A percentile compares a stretch with the other conserved stretches of the same genome.
Evolutionary conservation across 129 eudicot species (phyloP).

Genomic region (Saposhnikovia divaricata): DNA sequence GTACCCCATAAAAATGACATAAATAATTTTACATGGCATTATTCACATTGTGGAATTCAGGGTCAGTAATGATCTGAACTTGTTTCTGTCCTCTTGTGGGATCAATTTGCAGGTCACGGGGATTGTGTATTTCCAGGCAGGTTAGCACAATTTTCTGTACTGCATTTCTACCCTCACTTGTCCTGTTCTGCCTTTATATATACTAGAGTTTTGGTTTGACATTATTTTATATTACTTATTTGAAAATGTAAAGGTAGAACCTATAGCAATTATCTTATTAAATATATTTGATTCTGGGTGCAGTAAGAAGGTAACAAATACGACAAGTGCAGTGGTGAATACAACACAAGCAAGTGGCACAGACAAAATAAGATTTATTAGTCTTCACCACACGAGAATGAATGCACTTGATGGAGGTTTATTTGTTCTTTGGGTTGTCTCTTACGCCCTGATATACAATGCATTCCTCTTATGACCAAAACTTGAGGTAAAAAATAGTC

Average conservation of each 20-base stretch:
- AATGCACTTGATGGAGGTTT: constrained; percentile 17
- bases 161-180: constrained; percentile 27
- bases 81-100: constrained; percentile 23
- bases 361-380: constrained; percentile 25
- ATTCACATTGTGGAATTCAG: constrained; percentile 16
- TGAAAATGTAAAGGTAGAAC: neutral
- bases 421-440: constrained; percentile 24
- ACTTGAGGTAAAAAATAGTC: constrained; percentile 24
- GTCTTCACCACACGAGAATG: constrained; percentile 12
- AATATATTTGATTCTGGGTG: constrained; percentile 17
- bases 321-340: constrained; percentile 49
- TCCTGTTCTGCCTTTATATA: constrained; percentile 36
- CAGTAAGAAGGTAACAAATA: constrained; percentile 66
- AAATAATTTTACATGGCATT: neutral
- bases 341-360: constrained; percentile 51
- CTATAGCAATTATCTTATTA: neutral
- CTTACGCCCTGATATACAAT: constrained; percentile 20
- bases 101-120: constrained; percentile 87
- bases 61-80: constrained; percentile 23
- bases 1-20: neutral
- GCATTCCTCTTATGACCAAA: constrained; percentile 29
- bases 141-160: constrained; percentile 40
- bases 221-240: neutral
- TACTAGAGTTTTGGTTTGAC: constrained; percentile 19
- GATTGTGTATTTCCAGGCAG: constrained; percentile 94